A percentile compares a stretch with the other conserved stretches of the same genome.
Evolutionary conservation across 768 basidiomycete genomes (phyloP).

Genomic region (Amanita subjunquillea): DNA sequence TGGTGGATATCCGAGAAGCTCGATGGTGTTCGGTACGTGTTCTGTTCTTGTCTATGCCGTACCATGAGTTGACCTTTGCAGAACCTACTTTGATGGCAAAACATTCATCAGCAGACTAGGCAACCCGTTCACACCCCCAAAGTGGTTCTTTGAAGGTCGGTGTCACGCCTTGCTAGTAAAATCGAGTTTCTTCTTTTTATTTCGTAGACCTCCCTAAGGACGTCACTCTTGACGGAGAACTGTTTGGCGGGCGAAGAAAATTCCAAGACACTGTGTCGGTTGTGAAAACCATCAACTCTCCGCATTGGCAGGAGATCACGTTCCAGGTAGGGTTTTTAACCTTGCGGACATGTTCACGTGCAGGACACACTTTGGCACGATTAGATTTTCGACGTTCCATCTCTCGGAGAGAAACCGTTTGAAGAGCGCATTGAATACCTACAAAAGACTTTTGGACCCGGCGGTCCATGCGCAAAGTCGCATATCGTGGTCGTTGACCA

Average conservation of each 20-base stretch:
- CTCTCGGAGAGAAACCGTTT: conserved; percentile 32
- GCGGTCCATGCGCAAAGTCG: conserved; percentile 29
- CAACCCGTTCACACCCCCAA: conserved; percentile 46
- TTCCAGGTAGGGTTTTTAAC: conserved; percentile 32
- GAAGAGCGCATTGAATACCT: conserved; percentile 39
- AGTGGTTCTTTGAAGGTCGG: conserved; percentile 48
- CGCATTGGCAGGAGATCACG: conserved; percentile 43
- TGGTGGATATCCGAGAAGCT: conserved; percentile 59
- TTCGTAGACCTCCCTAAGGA: conserved; percentile 40
- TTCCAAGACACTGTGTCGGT: conserved; percentile 52
- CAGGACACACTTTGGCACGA: not conserved
- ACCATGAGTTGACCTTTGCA: conserved; percentile 11
- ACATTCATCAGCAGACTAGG: conserved; percentile 45
- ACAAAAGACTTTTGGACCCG: conserved; percentile 34
- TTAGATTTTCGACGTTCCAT: conserved; percentile 51
- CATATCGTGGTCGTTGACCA: conserved; percentile 41
- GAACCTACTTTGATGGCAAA: conserved; percentile 45
- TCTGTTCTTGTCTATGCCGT: not conserved
- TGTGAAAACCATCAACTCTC: conserved; percentile 46
- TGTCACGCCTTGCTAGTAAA: not conserved
- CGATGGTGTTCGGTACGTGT: conserved; percentile 46
- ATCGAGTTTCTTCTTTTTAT: not conserved
- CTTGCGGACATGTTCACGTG: not conserved
- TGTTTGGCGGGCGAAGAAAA: conserved; percentile 45
- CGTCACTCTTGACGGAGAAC: conserved; percentile 47